phyloP scores from a whole-genome alignment of 1,139 yeast species.

The Lodderomyces metapsilosis region DNA sequence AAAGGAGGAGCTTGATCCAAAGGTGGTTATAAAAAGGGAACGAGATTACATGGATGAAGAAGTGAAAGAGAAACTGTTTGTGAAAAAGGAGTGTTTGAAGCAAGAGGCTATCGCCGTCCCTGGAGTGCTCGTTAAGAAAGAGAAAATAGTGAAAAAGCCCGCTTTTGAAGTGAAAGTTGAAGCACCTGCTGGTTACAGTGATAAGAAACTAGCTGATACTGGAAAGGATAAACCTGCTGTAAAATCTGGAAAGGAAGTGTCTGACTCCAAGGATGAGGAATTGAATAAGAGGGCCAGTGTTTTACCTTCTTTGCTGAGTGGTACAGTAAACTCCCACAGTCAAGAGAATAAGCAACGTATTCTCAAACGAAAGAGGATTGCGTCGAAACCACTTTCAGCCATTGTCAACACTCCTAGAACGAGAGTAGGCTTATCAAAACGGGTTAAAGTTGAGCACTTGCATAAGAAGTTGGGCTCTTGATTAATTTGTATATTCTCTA shows the following conservation, averaged over 20 bases:
- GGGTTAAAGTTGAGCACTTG: constrained; percentile 29
- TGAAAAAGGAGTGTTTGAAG: neutral
- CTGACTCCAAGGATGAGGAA: too few species aligned
- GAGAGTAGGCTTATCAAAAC: constrained; percentile 35
- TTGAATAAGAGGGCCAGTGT: too few species aligned
- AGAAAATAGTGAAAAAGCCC: neutral
- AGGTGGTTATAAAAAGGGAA: neutral
- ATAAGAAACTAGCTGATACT: too few species aligned
- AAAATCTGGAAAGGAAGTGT: too few species aligned
- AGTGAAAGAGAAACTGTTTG: too few species aligned
- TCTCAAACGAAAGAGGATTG: constrained; percentile 7
- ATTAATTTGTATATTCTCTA: too few species aligned
- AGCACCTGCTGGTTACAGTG: neutral
- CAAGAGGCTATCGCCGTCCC: too few species aligned
- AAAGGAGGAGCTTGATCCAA: neutral
- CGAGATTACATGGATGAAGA: neutral
- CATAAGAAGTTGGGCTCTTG: constrained; percentile 28
- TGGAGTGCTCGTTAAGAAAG: neutral
- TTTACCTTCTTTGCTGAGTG: neutral
- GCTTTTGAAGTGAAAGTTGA: neutral
- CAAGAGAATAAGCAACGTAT: constrained; percentile 1
- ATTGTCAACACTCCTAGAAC: constrained; percentile 13
- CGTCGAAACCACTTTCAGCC: constrained; percentile 17
- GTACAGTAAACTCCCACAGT: neutral
- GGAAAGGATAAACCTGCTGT: too few species aligned